Base-by-base conservation (phyloP, 805 yeast genomes). In the Crinitomyces ghanaensis region DNA sequence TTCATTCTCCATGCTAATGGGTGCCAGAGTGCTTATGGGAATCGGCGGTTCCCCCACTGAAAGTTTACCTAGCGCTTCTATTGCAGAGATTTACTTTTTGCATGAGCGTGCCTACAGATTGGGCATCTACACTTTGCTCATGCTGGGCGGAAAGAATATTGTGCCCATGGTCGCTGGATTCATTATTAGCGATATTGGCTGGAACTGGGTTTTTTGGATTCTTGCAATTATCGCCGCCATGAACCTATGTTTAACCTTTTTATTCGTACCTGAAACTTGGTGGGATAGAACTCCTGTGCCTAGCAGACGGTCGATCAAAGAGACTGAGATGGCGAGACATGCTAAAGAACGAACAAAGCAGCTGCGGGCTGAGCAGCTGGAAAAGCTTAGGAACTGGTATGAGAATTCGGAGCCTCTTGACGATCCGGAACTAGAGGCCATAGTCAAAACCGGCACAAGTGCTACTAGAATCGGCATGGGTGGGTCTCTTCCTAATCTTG, bases 201-300 rank as follows among this genome's bases (percentile, higher is more conserved):
- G 77, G 54, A 70, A 70, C 45, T 74, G 80, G 80, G 54, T 72
- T 22, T 74, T 67, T 46, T 74, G 77, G 74, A 66, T 72, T 24
- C 52, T 68, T 28, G 56, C 74, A 8, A 71, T 72, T 24, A 60
- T 72, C 35, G 57, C 68, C 9, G 78, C 72, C 1, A 48, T 59
- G 25, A 57, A 62, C 42, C 55, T 70, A 21, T 43, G 64, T 2
- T 50, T 64, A 19, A 65, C 70, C 9, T 65, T 62, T 36, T 45
- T 73, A 8, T 72, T 72, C 47, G 77, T 71, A 14, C 80, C 79
- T 2, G 80, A 74, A 37, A 74, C 80, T 1, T 73, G 69, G 52
- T 73, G 76, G 75, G 71, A 67, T 38, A 58, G 80, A 36, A 49
- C 67, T 1, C 75, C 77, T 4, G 57, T 60, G 2, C 67, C 66